Evolutionary conservation across 2,329 filamentous ascomycete genomes (phyloP).

Genomic region (Pseudogymnoascus sp.): DNA sequence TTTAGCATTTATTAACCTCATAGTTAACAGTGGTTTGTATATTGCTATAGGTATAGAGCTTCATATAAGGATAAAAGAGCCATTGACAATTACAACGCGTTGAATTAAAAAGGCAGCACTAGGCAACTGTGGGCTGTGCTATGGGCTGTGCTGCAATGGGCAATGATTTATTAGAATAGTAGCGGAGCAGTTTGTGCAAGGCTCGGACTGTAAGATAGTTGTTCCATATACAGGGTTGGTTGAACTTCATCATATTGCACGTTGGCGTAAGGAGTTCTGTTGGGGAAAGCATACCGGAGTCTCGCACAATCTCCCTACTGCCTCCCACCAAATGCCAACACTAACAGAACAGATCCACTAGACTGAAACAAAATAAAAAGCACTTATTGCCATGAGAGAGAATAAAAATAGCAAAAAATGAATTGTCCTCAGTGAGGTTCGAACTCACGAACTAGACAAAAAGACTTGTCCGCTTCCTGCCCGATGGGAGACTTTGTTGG

Average conservation of each 20-base stretch:
- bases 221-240: not conserved
- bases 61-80: not conserved
- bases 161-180: too few species aligned
- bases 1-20: not conserved
- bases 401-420: not conserved
- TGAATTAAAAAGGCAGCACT: too few species aligned
- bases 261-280: too few species aligned
- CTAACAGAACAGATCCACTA: not conserved
- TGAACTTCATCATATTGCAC: too few species aligned
- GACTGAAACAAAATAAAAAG: not conserved
- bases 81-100: too few species aligned
- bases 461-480: not conserved
- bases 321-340: too few species aligned
- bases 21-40: not conserved
- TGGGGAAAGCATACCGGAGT: too few species aligned
- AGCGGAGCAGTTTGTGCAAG: too few species aligned
- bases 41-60: not conserved
- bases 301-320: too few species aligned
- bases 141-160: too few species aligned
- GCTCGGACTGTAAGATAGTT: too few species aligned
- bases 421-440: conserved; percentile 9
- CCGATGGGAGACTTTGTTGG: not conserved
- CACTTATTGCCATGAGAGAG: not conserved
- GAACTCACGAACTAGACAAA: conserved; percentile 10
- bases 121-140: too few species aligned